Percentiles rank a stretch among this genome's conserved stretches.
phyloP scores from a whole-genome alignment of 1,284 basidiomycete genomes.

The Xerocomus nothofagi region DNA sequence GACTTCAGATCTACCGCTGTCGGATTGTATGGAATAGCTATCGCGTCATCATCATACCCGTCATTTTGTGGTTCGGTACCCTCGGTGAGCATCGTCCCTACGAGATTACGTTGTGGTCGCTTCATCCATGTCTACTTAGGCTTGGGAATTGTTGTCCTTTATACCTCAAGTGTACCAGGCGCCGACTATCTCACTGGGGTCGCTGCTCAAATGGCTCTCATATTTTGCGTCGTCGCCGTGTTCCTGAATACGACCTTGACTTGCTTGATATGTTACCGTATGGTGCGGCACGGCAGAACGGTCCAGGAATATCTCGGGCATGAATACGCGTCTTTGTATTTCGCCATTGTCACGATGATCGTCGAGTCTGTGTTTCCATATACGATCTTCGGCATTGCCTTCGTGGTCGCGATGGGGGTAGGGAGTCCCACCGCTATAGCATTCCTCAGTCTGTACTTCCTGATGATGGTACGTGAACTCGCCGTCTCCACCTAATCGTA shows the following conservation, averaged over 20 bases:
- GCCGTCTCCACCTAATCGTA: no score
- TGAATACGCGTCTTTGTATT: conserved; percentile 22
- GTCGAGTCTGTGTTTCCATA: conserved; percentile 33
- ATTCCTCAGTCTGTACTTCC: conserved; percentile 21
- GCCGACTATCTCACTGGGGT: conserved; percentile 20
- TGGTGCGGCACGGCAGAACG: conserved; percentile 14
- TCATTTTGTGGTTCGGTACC: conserved; percentile 23
- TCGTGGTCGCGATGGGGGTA: conserved; percentile 21
- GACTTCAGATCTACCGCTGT: conserved; percentile 28
- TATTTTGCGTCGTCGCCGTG: conserved; percentile 21
- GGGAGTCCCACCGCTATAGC: conserved; percentile 7
- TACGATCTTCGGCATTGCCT: conserved; percentile 29
- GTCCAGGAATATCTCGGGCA: conserved; percentile 14
- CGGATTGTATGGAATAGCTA: conserved; percentile 16
- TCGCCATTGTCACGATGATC: conserved; percentile 15
- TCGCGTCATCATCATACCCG: conserved; percentile 13
- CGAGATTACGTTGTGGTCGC: no score
- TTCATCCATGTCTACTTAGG: conserved; percentile 11
- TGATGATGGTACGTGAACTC: conserved; percentile 23
- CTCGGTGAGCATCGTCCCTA: conserved; percentile 18
- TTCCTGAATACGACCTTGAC: conserved; percentile 22
- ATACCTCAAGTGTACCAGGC: conserved; percentile 13
- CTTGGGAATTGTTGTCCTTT: conserved; percentile 19
- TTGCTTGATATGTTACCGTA: conserved; percentile 28
- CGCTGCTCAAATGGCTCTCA: conserved; percentile 14